Evolutionary conservation across 73 alveolate genomes (phyloP).

Genomic region (Tetrahymena borealis): DNA sequence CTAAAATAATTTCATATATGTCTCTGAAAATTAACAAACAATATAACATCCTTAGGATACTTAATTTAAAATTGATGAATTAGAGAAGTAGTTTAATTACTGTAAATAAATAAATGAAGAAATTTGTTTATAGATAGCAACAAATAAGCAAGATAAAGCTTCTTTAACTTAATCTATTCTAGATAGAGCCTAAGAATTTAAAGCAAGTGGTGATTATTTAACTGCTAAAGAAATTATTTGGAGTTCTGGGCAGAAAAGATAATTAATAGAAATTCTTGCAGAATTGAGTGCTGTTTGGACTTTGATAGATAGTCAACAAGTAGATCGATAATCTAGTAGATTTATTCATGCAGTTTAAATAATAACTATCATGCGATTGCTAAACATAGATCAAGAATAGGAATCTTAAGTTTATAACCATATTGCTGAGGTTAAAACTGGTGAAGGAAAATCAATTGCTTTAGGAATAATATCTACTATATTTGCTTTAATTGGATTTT

Average conservation of each 20-base stretch:
- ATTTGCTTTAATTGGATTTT: not conserved
- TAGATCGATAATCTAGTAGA: not conserved
- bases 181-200: not conserved
- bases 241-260: not conserved
- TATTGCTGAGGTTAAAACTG: not conserved
- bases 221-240: not conserved
- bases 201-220: not conserved
- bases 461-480: not conserved
- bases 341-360: not conserved
- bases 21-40: not conserved
- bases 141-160: not conserved
- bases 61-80: too few relatives aligned
- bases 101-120: too few relatives aligned
- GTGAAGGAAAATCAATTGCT: not conserved
- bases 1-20: not conserved
- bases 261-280: not conserved
- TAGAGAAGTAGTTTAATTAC: too few relatives aligned
- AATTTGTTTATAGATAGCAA: too few relatives aligned
- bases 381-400: not conserved
- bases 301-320: not conserved
- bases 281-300: not conserved
- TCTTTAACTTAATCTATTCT: not conserved
- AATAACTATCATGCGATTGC: not conserved
- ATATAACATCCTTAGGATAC: not conserved
- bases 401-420: not conserved